phyloP scores from a whole-genome alignment of 2,329 filamentous ascomycete species.

The Iodosphaeria phyllophila region DNA sequence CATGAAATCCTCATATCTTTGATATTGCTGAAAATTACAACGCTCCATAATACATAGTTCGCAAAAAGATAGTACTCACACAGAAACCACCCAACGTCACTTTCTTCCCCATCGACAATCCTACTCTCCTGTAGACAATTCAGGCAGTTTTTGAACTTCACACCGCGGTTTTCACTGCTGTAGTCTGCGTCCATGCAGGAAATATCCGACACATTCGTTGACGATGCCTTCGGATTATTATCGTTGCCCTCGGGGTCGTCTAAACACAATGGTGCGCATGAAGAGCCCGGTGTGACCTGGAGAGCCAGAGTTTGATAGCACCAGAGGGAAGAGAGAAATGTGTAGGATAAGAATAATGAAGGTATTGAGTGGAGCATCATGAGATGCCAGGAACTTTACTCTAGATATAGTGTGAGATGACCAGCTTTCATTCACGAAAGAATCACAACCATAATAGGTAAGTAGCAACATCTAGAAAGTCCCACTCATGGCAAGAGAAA shows the following conservation, averaged over 20 bases:
- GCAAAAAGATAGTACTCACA: conserved; percentile 17
- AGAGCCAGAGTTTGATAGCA: conserved; percentile 12
- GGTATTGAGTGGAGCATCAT: no score
- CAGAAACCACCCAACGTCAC: conserved; percentile 24
- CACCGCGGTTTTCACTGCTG: conserved; percentile 16
- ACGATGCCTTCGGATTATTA: conserved; percentile 16
- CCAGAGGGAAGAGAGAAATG: conserved; percentile 5
- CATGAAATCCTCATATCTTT: no score
- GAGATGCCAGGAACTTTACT: no score
- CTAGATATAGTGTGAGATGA: no score
- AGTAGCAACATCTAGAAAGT: no score
- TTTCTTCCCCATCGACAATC: conserved; percentile 18
- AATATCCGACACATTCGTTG: conserved; percentile 26
- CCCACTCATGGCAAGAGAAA: no score
- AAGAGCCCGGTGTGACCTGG: conserved; percentile 29
- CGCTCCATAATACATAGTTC: no score
- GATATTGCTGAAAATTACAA: no score
- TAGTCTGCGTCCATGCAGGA: conserved; percentile 24
- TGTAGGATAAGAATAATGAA: background rate
- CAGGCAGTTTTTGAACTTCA: conserved; percentile 26
- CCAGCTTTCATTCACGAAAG: no score
- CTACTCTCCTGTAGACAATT: conserved; percentile 27
- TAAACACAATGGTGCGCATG: conserved; percentile 28
- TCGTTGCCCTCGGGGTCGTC: conserved; percentile 16
- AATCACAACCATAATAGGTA: no score